These are phyloP conservation scores for Capsicum pubescens DNA, from an alignment of 257 asterid genomes.

Conservation along the genomic window DNA sequence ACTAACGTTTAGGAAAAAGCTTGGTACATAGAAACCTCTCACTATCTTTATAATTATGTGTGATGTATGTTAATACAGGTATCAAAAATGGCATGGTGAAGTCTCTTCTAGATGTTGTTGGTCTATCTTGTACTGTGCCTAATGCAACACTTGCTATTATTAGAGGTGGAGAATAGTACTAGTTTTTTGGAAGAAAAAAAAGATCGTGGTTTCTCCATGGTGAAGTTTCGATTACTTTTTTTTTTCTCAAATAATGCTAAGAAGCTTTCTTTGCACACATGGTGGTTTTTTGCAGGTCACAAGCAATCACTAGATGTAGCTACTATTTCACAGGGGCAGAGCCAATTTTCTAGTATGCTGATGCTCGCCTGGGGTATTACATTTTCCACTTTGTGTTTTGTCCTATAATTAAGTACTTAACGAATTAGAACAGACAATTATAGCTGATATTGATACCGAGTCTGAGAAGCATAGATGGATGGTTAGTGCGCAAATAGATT, in stretches of 20 bases:
- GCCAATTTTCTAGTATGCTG: constrained; percentile 69
- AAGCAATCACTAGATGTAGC: constrained; percentile 56
- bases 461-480: constrained; percentile 97
- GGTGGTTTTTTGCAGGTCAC: constrained; percentile 61
- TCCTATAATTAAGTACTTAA: background rate
- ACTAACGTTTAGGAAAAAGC: background rate
- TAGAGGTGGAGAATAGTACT: constrained; percentile 55
- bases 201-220: background rate
- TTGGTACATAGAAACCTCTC: background rate
- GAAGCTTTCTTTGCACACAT: constrained; percentile 24
- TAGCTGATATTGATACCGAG: constrained; percentile 95
- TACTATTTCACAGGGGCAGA: constrained; percentile 50
- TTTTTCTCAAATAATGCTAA: background rate
- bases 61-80: constrained; percentile 45
- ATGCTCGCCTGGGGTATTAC: constrained; percentile 94
- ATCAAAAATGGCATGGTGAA: constrained; percentile 96
- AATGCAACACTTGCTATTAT: constrained; percentile 76
- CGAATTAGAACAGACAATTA: constrained; percentile 29
- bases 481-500: constrained; percentile 91
- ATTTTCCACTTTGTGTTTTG: constrained; percentile 22
- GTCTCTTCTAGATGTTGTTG: constrained; percentile 81
- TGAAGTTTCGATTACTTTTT: background rate
- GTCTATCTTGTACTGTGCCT: constrained; percentile 73
- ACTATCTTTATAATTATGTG: background rate
- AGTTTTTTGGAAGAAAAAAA: background rate